phyloP scores from a whole-genome alignment of 129 eudicot genomes.

The Escallonia herrerae region DNA sequence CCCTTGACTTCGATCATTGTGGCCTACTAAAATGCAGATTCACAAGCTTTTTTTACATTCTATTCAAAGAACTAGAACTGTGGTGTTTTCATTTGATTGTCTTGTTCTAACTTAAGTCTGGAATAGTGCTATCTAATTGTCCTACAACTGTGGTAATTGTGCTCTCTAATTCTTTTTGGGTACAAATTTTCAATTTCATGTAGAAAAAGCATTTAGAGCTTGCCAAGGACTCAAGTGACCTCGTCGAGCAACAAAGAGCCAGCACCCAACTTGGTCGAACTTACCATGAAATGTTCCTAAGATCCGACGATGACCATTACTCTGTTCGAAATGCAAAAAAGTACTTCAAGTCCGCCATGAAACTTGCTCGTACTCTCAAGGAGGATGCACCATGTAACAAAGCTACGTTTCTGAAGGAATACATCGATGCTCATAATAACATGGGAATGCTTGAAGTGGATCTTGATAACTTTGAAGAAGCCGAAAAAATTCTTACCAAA shows the following conservation, averaged over 20 bases:
- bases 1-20: too few relatives aligned
- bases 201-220: constrained; percentile 90
- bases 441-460: constrained; percentile 93
- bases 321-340: constrained; percentile 81
- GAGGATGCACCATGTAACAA: constrained; percentile 33
- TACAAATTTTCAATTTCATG: neutral
- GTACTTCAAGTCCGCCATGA: constrained; percentile 70
- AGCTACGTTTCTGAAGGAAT: constrained; percentile 61
- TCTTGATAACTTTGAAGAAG: constrained; percentile 85
- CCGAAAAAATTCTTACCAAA: constrained; percentile 53
- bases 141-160: neutral
- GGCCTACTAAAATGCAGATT: neutral
- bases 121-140: neutral
- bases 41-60: neutral
- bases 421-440: constrained; percentile 84
- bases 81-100: neutral
- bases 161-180: neutral
- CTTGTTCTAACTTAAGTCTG: neutral
- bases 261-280: constrained; percentile 94
- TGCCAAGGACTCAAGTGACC: constrained; percentile 58
- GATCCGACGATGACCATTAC: constrained; percentile 55
- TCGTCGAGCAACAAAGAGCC: constrained; percentile 93
- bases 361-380: constrained; percentile 60
- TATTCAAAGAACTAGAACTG: neutral
- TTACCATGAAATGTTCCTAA: constrained; percentile 75